These are phyloP conservation scores for Ustilago bromivora DNA, from an alignment of 1,284 basidiomycete species.

Conservation along the genomic window DNA sequence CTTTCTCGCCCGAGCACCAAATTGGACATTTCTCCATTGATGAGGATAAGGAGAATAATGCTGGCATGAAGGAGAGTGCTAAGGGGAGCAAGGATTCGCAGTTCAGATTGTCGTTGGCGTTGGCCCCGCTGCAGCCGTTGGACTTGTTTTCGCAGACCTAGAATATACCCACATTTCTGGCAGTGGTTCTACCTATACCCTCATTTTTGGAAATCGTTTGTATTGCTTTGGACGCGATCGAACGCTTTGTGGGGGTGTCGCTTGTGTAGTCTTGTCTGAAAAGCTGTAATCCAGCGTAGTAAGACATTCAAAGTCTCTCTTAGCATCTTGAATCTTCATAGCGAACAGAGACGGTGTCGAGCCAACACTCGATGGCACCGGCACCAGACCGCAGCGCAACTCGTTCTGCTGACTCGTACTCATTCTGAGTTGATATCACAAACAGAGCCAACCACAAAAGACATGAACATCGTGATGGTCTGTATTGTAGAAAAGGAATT, in stretches of 20 bases:
- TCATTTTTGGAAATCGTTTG: not conserved
- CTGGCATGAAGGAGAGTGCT: not conserved
- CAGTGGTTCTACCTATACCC: conserved; percentile 7
- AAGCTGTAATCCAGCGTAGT: no score
- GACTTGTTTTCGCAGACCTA: conserved; percentile 14
- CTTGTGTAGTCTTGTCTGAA: no score
- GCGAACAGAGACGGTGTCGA: no score
- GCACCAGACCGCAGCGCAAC: no score
- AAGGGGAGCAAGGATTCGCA: not conserved
- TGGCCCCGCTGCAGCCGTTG: conserved; percentile 23
- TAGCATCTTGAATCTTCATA: no score
- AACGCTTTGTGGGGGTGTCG: not conserved
- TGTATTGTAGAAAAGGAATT: not conserved
- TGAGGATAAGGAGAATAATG: conserved; percentile 3
- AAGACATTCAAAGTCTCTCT: no score
- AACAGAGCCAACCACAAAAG: not conserved
- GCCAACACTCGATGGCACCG: no score
- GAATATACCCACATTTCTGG: not conserved
- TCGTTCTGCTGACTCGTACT: no score
- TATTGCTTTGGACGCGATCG: not conserved
- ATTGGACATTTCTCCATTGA: conserved; percentile 1
- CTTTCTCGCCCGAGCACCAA: conserved; percentile 1
- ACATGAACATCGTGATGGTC: not conserved
- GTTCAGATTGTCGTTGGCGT: conserved; percentile 14
- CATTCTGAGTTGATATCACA: not conserved